A percentile compares a stretch with the other conserved stretches of the same genome.
Conservation (phyloP, 208 protist species). For the Leishmania guyanensis region DNA sequence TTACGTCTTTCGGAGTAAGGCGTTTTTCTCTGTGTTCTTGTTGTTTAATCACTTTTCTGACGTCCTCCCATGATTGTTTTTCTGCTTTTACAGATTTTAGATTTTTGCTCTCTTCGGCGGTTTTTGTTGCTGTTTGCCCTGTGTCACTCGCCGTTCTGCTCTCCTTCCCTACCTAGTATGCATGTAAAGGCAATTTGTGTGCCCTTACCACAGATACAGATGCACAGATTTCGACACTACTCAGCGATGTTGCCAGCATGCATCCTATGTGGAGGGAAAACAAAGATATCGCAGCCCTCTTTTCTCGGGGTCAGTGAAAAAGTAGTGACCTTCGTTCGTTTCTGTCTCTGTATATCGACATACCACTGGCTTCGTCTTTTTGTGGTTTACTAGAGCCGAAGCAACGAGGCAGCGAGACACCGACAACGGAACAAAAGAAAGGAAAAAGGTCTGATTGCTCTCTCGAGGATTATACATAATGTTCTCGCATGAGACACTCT, state of each 20-base stretch:
- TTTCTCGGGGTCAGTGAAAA: constrained; percentile 1
- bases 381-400: neutral
- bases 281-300: neutral
- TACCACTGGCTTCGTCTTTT: neutral
- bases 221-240: neutral
- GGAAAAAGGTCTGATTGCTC: neutral
- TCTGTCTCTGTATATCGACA: neutral
- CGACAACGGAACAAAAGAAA: neutral
- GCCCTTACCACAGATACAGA: neutral
- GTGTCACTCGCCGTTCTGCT: neutral
- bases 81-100: neutral
- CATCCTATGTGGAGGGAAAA: neutral
- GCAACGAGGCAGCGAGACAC: neutral
- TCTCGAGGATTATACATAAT: neutral
- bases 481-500: neutral
- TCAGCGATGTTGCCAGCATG: neutral
- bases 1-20: neutral
- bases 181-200: neutral
- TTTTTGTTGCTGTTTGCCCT: neutral
- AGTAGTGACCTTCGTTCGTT: neutral
- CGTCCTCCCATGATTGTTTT: neutral
- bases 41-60: neutral
- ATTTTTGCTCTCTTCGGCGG: neutral
- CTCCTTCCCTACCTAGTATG: neutral
- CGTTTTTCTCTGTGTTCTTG: neutral